These are phyloP conservation scores for Alliaria petiolata DNA, from an alignment of 345 rosid genomes.

Conservation along the genomic window DNA sequence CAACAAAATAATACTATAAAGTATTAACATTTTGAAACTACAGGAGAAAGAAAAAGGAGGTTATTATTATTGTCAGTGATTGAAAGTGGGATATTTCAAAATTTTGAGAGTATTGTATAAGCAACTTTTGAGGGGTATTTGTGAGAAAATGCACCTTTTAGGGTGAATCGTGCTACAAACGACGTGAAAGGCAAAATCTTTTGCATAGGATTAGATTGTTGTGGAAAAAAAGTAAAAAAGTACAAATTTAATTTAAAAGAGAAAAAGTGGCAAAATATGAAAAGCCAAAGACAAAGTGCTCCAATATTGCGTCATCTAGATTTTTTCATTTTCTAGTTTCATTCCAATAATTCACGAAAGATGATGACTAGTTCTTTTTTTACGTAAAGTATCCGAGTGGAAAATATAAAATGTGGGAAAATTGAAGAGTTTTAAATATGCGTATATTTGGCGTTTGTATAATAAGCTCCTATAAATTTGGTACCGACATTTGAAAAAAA, in stretches of 20 bases:
- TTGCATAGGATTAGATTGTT: slow-evolving; percentile 17
- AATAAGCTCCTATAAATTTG: background rate
- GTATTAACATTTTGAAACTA: slow-evolving; percentile 18
- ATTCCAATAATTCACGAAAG: slow-evolving; percentile 16
- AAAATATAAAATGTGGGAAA: background rate
- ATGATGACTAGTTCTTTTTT: background rate
- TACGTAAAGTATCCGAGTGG: background rate
- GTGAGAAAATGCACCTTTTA: slow-evolving; percentile 4
- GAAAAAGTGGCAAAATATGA: background rate
- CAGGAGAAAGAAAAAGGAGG: slow-evolving; percentile 21
- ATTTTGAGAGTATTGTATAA: background rate
- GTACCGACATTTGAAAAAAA: background rate
- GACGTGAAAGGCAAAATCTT: slow-evolving; percentile 22
- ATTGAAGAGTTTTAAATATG: background rate
- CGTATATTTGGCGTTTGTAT: background rate
- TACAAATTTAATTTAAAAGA: background rate
- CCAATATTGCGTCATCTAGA: slow-evolving; percentile 2
- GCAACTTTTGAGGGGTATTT: slow-evolving; percentile 17
- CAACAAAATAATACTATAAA: background rate
- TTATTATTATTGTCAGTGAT: slow-evolving; percentile 19
- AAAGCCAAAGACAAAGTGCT: slow-evolving; percentile 18
- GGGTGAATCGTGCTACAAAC: slow-evolving; percentile 14
- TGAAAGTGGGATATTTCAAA: slow-evolving; percentile 17
- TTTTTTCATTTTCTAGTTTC: background rate
- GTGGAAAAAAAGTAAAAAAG: slow-evolving; percentile 13